Evolutionary conservation across 2,329 filamentous ascomycete genomes (phyloP).

Genomic region (Penicillium sp.): DNA sequence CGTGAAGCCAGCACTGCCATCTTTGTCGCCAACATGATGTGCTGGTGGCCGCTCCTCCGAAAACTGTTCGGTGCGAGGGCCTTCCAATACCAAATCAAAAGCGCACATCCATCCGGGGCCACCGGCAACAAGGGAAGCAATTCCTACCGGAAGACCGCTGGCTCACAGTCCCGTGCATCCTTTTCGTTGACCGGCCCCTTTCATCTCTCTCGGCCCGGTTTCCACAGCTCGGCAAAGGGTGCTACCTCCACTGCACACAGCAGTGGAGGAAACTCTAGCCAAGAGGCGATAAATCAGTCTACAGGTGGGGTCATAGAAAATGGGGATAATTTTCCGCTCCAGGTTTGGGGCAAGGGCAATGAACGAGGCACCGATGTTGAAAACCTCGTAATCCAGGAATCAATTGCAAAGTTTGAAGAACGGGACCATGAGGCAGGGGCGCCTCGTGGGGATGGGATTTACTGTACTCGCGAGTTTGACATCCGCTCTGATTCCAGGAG

Average conservation of each 20-base stretch:
- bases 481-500: not conserved
- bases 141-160: not conserved
- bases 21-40: slow-evolving; percentile 48
- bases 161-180: not conserved
- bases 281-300: not conserved
- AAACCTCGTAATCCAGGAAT: not conserved
- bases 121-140: slow-evolving; percentile 8
- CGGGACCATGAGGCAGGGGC: not conserved
- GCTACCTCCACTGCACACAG: not conserved
- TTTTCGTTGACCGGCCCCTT: not conserved
- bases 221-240: not conserved
- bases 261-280: not conserved
- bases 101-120: slow-evolving; percentile 14
- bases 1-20: slow-evolving; percentile 41
- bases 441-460: not conserved
- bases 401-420: not conserved
- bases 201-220: not conserved
- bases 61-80: slow-evolving; percentile 28
- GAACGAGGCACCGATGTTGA: not conserved
- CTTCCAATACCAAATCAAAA: slow-evolving; percentile 27
- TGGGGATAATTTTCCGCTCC: not conserved
- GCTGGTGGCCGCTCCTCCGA: slow-evolving; percentile 31
- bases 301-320: not conserved
- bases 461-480: not conserved
- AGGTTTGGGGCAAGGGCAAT: not conserved